These are phyloP conservation scores for Claviceps capensis DNA, from an alignment of 2,329 filamentous ascomycete genomes.

Conservation along the genomic window DNA sequence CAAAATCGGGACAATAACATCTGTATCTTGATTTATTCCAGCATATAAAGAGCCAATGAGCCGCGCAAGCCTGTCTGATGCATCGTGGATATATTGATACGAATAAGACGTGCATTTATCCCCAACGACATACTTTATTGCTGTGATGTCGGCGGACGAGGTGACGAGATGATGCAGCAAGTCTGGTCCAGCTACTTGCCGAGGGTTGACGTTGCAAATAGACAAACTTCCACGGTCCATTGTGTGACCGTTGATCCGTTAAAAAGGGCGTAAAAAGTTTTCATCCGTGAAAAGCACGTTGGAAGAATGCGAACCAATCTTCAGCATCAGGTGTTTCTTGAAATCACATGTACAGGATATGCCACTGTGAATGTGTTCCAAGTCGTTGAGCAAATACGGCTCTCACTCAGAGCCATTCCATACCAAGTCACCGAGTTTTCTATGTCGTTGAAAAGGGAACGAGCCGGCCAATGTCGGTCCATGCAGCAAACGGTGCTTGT, in stretches of 20 bases:
- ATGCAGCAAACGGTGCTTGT: neutral
- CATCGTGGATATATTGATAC: constrained; percentile 48
- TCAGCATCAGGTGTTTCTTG: neutral
- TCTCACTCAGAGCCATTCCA: neutral
- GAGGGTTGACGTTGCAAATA: constrained; percentile 31
- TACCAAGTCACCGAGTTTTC: neutral
- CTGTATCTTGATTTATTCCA: constrained; percentile 8
- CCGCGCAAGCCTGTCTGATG: constrained; percentile 41
- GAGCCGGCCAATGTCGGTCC: neutral
- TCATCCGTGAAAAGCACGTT: neutral
- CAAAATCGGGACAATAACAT: constrained; percentile 57
- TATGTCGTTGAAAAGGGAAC: too few relatives aligned
- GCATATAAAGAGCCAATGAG: constrained; percentile 23
- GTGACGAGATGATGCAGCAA: constrained; percentile 48
- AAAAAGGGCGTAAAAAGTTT: neutral
- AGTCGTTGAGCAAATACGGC: neutral
- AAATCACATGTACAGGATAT: neutral
- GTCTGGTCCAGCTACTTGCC: constrained; percentile 26
- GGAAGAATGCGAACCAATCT: too few relatives aligned
- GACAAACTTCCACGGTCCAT: constrained; percentile 23
- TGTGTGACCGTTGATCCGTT: neutral
- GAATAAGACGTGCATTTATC: constrained; percentile 29
- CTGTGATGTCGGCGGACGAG: constrained; percentile 12
- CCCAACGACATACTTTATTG: constrained; percentile 20
- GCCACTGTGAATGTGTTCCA: neutral